Evolutionary conservation across 805 yeast species (phyloP).

Genomic region (Hanseniaspora singularis): DNA sequence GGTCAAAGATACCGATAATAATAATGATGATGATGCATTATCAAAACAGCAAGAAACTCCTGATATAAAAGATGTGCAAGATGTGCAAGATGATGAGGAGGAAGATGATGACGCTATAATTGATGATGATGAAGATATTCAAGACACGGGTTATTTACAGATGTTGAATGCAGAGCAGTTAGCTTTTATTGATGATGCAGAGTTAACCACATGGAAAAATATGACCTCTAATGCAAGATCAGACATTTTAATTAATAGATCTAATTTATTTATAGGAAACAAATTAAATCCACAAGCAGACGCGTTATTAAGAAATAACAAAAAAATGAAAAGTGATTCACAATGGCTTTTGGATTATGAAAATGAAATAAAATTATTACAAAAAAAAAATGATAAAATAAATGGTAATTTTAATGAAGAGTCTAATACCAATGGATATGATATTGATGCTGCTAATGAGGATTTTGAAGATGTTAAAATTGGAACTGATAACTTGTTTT

Average conservation of each 20-base stretch:
- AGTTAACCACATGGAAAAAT: constrained; percentile 73
- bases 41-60: too few species aligned
- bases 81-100: constrained; percentile 24
- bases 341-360: constrained; percentile 25
- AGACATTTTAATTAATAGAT: constrained; percentile 56
- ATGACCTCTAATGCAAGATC: constrained; percentile 70
- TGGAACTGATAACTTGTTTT: constrained; percentile 48
- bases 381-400: constrained; percentile 14
- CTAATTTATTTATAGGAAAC: constrained; percentile 49
- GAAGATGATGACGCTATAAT: constrained; percentile 37
- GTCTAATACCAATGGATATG: background rate
- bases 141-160: constrained; percentile 17
- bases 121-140: constrained; percentile 28
- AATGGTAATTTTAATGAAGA: constrained; percentile 15
- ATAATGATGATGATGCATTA: background rate
- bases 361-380: constrained; percentile 25
- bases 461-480: constrained; percentile 33
- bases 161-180: constrained; percentile 38
- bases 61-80: constrained; percentile 7
- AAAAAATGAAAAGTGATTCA: constrained; percentile 50
- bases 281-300: constrained; percentile 53
- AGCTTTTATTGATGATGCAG: constrained; percentile 57
- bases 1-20: constrained; percentile 1
- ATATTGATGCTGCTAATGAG: constrained; percentile 17
- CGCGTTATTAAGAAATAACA: constrained; percentile 55